phyloP scores from a whole-genome alignment of 305 asterid species.

The Fraxinus velutina region DNA sequence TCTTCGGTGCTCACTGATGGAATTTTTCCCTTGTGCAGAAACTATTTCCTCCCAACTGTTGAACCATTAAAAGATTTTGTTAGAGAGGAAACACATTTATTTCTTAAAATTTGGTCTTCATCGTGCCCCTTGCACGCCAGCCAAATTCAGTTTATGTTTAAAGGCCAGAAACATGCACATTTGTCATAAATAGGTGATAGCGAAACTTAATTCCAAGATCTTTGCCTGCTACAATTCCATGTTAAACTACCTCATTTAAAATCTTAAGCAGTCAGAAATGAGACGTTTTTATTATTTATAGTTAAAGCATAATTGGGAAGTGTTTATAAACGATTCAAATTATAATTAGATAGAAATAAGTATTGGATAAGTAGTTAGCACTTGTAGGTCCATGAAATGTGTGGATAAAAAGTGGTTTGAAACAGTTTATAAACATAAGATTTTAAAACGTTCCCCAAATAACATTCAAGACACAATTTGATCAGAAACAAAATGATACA shows the following conservation, averaged over 20 bases:
- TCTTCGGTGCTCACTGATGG: not conserved
- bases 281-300: not conserved
- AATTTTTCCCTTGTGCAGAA: not conserved
- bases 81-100: not conserved
- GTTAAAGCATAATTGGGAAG: not conserved
- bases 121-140: not conserved
- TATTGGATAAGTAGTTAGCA: not conserved
- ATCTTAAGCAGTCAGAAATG: not conserved
- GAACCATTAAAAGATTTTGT: not conserved
- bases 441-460: not conserved
- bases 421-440: not conserved
- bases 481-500: not conserved
- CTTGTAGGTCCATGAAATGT: not conserved
- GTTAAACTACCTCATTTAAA: not conserved
- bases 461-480: not conserved
- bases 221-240: not conserved
- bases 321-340: not conserved
- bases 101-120: not conserved
- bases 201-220: not conserved
- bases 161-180: not conserved
- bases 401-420: not conserved
- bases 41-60: not conserved
- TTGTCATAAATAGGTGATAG: not conserved
- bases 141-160: not conserved
- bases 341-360: not conserved